Conservation (phyloP, 208 protist species). For the Phytomonas francai region DNA sequence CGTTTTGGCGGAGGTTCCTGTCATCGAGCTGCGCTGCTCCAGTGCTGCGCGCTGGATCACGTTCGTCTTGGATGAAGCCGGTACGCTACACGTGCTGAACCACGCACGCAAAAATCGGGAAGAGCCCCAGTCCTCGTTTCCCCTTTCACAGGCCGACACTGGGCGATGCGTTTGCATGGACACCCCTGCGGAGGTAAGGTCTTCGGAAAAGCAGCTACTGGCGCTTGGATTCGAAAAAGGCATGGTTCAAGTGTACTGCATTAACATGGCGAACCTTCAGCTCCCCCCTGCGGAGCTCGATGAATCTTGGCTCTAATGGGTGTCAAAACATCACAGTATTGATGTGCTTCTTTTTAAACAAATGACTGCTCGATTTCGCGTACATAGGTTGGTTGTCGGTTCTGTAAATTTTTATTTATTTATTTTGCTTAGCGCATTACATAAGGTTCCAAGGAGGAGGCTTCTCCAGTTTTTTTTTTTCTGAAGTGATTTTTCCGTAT, state of each 20-base stretch:
- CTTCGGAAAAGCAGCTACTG: slow-evolving; percentile 37
- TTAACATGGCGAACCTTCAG: slow-evolving; percentile 35
- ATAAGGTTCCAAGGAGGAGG: background rate
- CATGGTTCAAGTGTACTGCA: slow-evolving; percentile 57
- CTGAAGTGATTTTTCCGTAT: background rate
- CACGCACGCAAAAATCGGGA: slow-evolving; percentile 41
- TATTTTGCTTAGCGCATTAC: slow-evolving; percentile 1
- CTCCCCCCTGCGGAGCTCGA: slow-evolving; percentile 36
- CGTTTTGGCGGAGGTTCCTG: slow-evolving; percentile 25
- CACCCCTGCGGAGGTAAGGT: slow-evolving; percentile 32
- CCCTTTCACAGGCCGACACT: slow-evolving; percentile 42
- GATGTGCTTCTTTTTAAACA: slow-evolving; percentile 2
- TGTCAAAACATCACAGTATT: background rate
- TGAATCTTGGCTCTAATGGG: slow-evolving; percentile 54
- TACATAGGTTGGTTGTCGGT: background rate
- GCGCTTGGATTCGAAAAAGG: slow-evolving; percentile 73
- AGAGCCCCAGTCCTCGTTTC: slow-evolving; percentile 40
- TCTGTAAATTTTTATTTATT: slow-evolving; percentile 3
- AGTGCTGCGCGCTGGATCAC: slow-evolving; percentile 45
- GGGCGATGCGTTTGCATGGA: slow-evolving; percentile 61
- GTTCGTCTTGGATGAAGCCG: slow-evolving; percentile 61
- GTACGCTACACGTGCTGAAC: slow-evolving; percentile 63
- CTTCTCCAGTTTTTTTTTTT: slow-evolving; percentile 12
- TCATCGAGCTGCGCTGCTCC: slow-evolving; percentile 46
- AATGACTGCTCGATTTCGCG: slow-evolving; percentile 3